These are phyloP conservation scores for Lactarius psammicola DNA, from an alignment of 768 basidiomycete genomes.

Conservation along the genomic window DNA sequence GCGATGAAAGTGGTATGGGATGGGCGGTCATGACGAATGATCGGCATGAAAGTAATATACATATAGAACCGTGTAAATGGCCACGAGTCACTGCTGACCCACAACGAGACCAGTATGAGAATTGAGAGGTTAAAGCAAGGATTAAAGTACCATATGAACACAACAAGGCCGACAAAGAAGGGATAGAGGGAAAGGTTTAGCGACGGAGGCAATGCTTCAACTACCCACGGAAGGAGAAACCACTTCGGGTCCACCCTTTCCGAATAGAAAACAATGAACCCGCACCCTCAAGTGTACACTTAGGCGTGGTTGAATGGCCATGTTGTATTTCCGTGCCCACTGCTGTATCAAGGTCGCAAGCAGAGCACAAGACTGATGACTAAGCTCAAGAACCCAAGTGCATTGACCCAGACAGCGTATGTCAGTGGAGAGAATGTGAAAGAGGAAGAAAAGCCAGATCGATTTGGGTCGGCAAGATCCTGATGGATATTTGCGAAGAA, in stretches of 20 bases:
- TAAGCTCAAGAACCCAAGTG: conserved; percentile 5
- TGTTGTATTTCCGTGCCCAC: background rate
- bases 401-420: conserved; percentile 3
- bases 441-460: background rate
- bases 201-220: background rate
- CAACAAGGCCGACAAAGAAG: background rate
- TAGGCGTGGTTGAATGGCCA: background rate
- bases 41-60: background rate
- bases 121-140: no score
- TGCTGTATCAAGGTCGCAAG: conserved; percentile 3
- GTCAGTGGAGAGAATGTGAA: no score
- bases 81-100: no score
- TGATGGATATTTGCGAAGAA: no score
- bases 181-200: conserved; percentile 1
- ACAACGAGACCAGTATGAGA: background rate
- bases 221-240: background rate
- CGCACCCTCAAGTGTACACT: background rate
- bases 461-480: background rate
- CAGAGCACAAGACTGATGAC: conserved; percentile 1
- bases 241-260: background rate
- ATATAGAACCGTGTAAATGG: background rate
- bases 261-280: background rate
- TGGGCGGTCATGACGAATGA: background rate
- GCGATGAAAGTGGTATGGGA: background rate
- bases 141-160: background rate